Evolutionary conservation across 257 asterid genomes (phyloP).

Genomic region (Jasminum sambac): DNA sequence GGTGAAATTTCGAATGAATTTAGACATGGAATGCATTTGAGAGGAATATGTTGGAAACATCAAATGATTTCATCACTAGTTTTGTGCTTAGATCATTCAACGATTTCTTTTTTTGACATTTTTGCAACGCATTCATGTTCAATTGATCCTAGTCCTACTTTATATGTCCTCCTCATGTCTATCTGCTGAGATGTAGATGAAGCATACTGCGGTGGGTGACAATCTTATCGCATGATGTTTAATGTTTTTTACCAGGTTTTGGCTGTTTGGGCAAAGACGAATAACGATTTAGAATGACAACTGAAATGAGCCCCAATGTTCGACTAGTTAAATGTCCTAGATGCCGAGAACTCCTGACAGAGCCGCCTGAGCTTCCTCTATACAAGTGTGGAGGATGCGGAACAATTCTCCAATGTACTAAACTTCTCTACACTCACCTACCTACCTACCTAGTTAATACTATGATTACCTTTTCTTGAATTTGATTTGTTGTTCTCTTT

Average conservation of each 20-base stretch:
- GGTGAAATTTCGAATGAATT: not conserved
- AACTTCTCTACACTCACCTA: constrained; percentile 5
- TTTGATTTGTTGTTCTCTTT: not conserved
- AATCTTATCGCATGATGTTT: constrained; percentile 4
- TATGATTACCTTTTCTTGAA: not conserved
- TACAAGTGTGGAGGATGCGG: constrained; percentile 89
- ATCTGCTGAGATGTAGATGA: not conserved
- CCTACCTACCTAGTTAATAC: not conserved
- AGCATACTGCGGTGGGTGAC: not conserved
- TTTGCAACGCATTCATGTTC: not conserved
- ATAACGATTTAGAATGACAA: constrained; percentile 38
- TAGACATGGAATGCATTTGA: not conserved
- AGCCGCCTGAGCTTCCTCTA: constrained; percentile 52
- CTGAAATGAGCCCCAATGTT: constrained; percentile 44
- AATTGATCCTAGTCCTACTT: not conserved
- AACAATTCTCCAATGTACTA: constrained; percentile 64
- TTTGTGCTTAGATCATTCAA: not conserved
- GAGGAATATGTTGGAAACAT: not conserved
- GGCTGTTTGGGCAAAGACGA: constrained; percentile 28
- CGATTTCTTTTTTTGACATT: not conserved
- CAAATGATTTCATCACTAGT: not conserved
- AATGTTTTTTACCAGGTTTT: constrained; percentile 32
- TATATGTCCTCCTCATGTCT: not conserved
- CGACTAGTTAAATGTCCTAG: constrained; percentile 80
- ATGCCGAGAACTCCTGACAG: constrained; percentile 64